phyloP scores from a whole-genome alignment of 352 stramenopile species.

The Globisporangium middletonii region DNA sequence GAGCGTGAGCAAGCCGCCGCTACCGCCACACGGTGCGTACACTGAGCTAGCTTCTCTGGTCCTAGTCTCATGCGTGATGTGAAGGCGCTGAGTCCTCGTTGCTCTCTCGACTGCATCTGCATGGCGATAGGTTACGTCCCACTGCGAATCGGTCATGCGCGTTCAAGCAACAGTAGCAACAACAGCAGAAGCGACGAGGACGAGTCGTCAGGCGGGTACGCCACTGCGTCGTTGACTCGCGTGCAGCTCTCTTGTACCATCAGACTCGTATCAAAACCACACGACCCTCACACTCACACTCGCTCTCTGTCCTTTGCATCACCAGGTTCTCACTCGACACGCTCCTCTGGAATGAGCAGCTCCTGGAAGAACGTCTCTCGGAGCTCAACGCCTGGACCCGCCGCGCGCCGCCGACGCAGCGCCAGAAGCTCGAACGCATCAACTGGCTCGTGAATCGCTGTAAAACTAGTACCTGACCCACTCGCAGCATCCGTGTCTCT shows the following conservation, averaged over 20 bases:
- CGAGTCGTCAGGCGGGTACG: conserved; percentile 26
- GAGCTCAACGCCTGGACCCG: conserved; percentile 61
- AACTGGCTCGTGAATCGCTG: conserved; percentile 61
- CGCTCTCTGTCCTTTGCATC: neutral
- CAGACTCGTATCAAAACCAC: neutral
- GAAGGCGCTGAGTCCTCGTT: neutral
- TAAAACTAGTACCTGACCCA: conserved; percentile 19
- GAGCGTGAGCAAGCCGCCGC: conserved; percentile 36
- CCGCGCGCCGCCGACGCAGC: conserved; percentile 37
- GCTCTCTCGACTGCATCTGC: neutral
- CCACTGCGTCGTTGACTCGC: neutral
- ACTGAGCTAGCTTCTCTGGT: neutral
- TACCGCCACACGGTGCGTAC: conserved; percentile 42
- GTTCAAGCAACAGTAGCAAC: conserved; percentile 7
- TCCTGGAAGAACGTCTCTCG: conserved; percentile 59
- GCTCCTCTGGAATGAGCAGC: conserved; percentile 55
- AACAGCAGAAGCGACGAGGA: conserved; percentile 16
- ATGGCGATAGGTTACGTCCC: conserved; percentile 43
- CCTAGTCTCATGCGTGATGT: neutral
- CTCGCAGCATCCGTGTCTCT: too few species aligned
- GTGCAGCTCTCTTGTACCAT: neutral
- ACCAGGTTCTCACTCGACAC: conserved; percentile 68
- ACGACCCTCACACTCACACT: neutral
- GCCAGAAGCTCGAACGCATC: conserved; percentile 59
- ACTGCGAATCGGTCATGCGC: conserved; percentile 42